Evolutionary conservation across 106 monocot species (phyloP).

Genomic region (Triglochin maritima): DNA sequence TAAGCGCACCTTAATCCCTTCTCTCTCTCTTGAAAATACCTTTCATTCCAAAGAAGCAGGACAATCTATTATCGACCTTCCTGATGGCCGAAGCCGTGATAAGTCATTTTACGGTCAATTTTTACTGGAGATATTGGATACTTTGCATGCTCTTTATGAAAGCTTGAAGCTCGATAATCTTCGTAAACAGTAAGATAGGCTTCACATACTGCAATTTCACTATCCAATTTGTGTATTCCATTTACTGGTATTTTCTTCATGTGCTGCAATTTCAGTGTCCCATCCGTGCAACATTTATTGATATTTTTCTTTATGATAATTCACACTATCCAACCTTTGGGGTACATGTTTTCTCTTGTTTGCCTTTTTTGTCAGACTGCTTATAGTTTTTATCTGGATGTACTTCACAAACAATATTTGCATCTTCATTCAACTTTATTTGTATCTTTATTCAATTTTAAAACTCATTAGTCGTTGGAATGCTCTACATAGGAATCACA

Average conservation of each 20-base stretch:
- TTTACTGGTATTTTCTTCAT: background rate
- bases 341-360: no score
- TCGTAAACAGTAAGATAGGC: slow-evolving; percentile 58
- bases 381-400: no score
- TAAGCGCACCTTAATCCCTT: slow-evolving; percentile 22
- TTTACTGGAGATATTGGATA: slow-evolving; percentile 54
- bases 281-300: no score
- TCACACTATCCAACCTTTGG: no score
- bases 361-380: no score
- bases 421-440: no score
- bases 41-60: slow-evolving; percentile 2
- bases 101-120: slow-evolving; percentile 40
- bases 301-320: no score
- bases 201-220: background rate
- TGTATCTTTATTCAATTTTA: no score
- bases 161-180: slow-evolving; percentile 77
- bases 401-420: no score
- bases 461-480: no score
- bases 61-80: slow-evolving; percentile 5
- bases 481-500: no score
- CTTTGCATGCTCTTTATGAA: slow-evolving; percentile 90
- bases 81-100: slow-evolving; percentile 21
- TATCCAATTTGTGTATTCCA: background rate
- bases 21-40: slow-evolving; percentile 11
- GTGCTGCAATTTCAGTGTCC: background rate